These are phyloP conservation scores for Colletotrichum sp. DNA, from an alignment of 2,329 filamentous ascomycete species.

Conservation along the genomic window DNA sequence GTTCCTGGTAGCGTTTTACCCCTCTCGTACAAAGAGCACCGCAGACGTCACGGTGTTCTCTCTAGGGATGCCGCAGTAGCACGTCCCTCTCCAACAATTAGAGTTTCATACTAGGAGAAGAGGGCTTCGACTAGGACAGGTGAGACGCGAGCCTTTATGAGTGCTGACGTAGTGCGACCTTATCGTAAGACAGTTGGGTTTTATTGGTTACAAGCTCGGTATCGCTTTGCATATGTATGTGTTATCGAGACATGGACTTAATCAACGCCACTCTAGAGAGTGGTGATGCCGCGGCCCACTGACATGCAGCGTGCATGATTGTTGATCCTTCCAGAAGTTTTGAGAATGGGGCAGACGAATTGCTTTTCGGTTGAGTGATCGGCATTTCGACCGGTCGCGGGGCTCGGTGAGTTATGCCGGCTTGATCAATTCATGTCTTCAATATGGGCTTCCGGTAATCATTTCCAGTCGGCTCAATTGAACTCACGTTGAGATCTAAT, in stretches of 20 bases:
- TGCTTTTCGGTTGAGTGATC: not conserved
- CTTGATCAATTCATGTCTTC: not conserved
- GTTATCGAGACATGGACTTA: not conserved
- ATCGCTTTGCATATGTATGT: not conserved
- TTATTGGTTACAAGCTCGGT: not conserved
- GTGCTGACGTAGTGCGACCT: not conserved
- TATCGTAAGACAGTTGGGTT: not conserved
- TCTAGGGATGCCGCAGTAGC: not conserved
- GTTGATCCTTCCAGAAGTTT: not conserved
- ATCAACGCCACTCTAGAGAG: not conserved
- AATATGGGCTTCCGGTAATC: not conserved
- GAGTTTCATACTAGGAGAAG: not conserved
- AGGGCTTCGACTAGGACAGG: not conserved
- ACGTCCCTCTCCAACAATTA: slow-evolving; percentile 7
- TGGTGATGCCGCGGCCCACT: not conserved
- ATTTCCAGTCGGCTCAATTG: not conserved
- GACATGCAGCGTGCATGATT: not conserved
- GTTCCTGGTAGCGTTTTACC: not conserved
- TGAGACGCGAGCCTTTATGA: not conserved
- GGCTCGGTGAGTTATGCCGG: not conserved
- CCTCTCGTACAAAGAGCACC: not conserved
- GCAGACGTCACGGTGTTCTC: not conserved
- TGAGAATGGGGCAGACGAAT: not conserved
- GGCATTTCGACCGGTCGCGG: not conserved
- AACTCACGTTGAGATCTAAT: not conserved